Evolutionary conservation across 495 filamentous ascomycete species (phyloP).

Genomic region (Aspergillus kassunensis): DNA sequence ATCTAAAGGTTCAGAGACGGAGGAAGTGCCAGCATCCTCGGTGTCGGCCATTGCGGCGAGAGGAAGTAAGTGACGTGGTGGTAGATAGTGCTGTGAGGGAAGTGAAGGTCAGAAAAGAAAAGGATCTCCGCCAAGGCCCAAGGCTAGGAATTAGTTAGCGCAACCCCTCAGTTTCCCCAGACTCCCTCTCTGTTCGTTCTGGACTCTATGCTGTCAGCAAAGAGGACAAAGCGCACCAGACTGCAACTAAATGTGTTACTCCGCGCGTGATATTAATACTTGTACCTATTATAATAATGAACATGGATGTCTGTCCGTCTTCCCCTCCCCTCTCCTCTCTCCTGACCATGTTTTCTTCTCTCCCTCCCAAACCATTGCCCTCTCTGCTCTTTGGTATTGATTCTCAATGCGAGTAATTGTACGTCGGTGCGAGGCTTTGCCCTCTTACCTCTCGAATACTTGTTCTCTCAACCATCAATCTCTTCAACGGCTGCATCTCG

Average conservation of each 20-base stretch:
- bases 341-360: slow-evolving; percentile 1
- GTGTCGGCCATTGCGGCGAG: slow-evolving; percentile 61
- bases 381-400: background rate
- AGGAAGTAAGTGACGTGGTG: background rate
- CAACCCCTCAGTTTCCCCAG: slow-evolving; percentile 1
- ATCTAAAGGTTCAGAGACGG: slow-evolving; percentile 86
- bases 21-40: slow-evolving; percentile 56
- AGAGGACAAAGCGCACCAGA: background rate
- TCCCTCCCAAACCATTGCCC: background rate
- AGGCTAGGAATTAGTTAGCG: background rate
- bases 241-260: no score
- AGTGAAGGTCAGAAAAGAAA: slow-evolving; percentile 1
- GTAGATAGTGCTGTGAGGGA: slow-evolving; percentile 3
- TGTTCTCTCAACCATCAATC: slow-evolving; percentile 6
- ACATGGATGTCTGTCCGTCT: background rate
- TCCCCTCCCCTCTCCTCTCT: background rate
- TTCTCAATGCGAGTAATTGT: slow-evolving; percentile 24
- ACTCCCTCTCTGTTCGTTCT: no score
- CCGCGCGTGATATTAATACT: background rate
- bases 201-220: no score
- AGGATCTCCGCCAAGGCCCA: slow-evolving; percentile 15
- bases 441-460: slow-evolving; percentile 21
- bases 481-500: slow-evolving; percentile 2
- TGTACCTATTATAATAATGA: background rate
- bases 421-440: slow-evolving; percentile 20